Evolutionary conservation across 2,329 filamentous ascomycete genomes (phyloP).

Genomic region (Claviceps lovelessii): DNA sequence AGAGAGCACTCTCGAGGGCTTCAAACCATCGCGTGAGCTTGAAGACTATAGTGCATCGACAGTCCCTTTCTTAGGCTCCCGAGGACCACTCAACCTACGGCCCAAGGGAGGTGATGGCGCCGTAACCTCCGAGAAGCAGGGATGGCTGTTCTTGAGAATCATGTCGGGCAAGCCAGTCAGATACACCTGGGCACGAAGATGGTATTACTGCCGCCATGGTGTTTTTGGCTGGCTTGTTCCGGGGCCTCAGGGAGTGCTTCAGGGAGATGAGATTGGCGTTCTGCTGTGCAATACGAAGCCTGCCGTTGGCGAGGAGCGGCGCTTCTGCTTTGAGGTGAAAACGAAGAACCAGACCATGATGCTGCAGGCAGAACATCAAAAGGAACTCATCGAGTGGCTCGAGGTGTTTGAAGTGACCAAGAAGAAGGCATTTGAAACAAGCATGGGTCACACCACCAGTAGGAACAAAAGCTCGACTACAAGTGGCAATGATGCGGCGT

Average conservation of each 20-base stretch:
- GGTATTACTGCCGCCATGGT: slow-evolving; percentile 92
- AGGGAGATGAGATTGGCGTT: slow-evolving; percentile 92
- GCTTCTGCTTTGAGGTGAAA: slow-evolving; percentile 97
- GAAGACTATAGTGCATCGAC: slow-evolving; percentile 87
- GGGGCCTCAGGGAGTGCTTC: slow-evolving; percentile 71
- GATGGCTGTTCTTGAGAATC: slow-evolving; percentile 78
- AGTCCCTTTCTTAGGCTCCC: slow-evolving; percentile 69
- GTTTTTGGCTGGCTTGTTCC: slow-evolving; percentile 93
- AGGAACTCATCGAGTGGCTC: slow-evolving; percentile 87
- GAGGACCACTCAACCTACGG: slow-evolving; percentile 50
- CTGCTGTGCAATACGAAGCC: slow-evolving; percentile 85
- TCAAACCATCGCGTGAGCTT: slow-evolving; percentile 75
- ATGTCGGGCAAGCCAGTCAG: slow-evolving; percentile 77
- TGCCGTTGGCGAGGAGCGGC: slow-evolving; percentile 78
- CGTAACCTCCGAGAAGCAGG: slow-evolving; percentile 67
- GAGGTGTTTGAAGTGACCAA: slow-evolving; percentile 88
- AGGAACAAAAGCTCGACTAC: slow-evolving; percentile 27
- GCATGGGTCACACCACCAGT: slow-evolving; percentile 37
- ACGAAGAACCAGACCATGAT: slow-evolving; percentile 86
- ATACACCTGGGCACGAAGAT: slow-evolving; percentile 78
- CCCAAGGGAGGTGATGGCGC: slow-evolving; percentile 35
- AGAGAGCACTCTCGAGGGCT: slow-evolving; percentile 53
- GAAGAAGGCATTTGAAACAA: slow-evolving; percentile 73
- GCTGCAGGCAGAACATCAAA: slow-evolving; percentile 84
- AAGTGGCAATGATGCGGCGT: slow-evolving; percentile 56